Base-by-base conservation (phyloP, 257 asterid genomes). In the Salvia splendens region DNA sequence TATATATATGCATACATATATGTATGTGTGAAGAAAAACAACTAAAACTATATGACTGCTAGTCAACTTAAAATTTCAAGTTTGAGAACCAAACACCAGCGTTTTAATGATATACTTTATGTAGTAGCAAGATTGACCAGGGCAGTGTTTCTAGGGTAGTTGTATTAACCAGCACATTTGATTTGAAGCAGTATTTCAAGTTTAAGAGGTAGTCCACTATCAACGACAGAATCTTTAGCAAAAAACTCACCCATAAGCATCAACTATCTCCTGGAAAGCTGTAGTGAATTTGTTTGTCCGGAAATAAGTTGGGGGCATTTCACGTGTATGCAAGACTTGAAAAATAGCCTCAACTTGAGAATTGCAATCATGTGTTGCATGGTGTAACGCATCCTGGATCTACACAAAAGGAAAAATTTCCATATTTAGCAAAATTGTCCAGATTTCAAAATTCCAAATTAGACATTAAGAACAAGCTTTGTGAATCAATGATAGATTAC, bases 271-370 rank as follows among this genome's bases (percentile, higher is more conserved):
- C 82, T 94, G 99, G 76, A 56, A 94, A 64, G 99, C 82, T 74
- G 93, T 35, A 69, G 99, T 88, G 81, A 85, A 80, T 83, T 94
- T 94, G 83, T 94, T 94, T 73, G 99, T 91, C 48, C 32, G 86
- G 64, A 94, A 94, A 80, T 82, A 94, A 57, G 99, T 94, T 49
- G 99, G 99, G 5, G 97, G 97, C 85, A 87, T 81, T 81, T 94
- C 99, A 65, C 91, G 91, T 46, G 99, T 88, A 45, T 63, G 87
- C 89, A 94, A 58, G 71, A 94, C 86, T 79, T 86, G 92, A 75
- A 91, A 86, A 69, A 94, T 94, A 55, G 99, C 87, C 80, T 91
- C 95, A 67, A 91, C 97, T 79, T 91, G 92, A 45, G 99, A 94
- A 76, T 87, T 94, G 79, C 95, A 84, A 73, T 88, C 97, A 46